These are phyloP conservation scores for Guadua angustifolia DNA, from an alignment of 176 grass and related monocot species.

Conservation along the genomic window DNA sequence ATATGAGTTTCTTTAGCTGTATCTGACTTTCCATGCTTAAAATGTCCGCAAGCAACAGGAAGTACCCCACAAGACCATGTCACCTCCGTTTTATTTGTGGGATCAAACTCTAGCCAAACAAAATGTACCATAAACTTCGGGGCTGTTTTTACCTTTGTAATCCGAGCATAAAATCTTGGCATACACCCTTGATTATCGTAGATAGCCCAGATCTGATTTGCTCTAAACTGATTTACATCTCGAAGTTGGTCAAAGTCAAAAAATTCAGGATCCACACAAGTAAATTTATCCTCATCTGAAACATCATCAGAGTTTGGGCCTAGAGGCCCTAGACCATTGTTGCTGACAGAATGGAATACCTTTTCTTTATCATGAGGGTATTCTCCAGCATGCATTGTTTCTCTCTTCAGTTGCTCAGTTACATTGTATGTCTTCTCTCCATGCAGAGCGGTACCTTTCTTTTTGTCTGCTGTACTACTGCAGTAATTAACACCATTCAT, in stretches of 20 bases:
- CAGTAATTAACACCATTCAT: conserved; percentile 31
- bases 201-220: conserved; percentile 73
- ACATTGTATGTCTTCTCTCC: conserved; percentile 37
- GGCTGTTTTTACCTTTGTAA: conserved; percentile 52
- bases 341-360: conserved; percentile 33
- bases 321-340: conserved; percentile 24
- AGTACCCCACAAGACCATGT: conserved; percentile 57
- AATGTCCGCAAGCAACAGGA: conserved; percentile 76
- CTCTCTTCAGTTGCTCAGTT: conserved; percentile 36
- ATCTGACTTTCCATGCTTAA: conserved; percentile 53
- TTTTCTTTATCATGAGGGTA: conserved; percentile 42
- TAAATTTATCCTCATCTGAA: conserved; percentile 29
- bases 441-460: background rate
- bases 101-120: conserved; percentile 73
- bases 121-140: conserved; percentile 58
- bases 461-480: conserved; percentile 24
- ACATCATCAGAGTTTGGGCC: conserved; percentile 29
- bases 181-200: conserved; percentile 68
- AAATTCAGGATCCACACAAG: conserved; percentile 62
- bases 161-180: conserved; percentile 81
- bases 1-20: conserved; percentile 51
- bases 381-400: conserved; percentile 19
- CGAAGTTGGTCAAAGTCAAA: conserved; percentile 63
- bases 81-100: conserved; percentile 44
- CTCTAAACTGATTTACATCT: conserved; percentile 54